A percentile compares a stretch with the other conserved stretches of the same genome.
Conservation (phyloP, 176 grass and related monocot genomes). For the Cenchrus purpureus region DNA sequence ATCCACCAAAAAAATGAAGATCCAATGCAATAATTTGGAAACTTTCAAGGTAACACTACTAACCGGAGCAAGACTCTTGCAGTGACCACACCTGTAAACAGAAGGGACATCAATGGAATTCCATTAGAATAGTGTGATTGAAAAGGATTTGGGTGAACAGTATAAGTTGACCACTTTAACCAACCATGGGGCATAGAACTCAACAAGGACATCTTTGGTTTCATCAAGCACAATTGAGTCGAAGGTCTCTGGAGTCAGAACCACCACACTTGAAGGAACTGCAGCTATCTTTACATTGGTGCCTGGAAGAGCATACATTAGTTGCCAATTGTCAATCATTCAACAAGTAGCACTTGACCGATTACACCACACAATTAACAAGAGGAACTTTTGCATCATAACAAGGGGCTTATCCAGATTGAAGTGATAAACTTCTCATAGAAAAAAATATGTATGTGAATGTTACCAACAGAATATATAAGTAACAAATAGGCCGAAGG, state of each 20-base stretch:
- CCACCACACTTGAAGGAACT: slow-evolving; percentile 76
- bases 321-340: neutral
- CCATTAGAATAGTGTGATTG: neutral
- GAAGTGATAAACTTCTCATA: neutral
- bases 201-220: slow-evolving; percentile 98
- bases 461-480: slow-evolving; percentile 1
- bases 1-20: slow-evolving; percentile 16
- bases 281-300: slow-evolving; percentile 93
- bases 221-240: slow-evolving; percentile 88
- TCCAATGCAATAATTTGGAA: neutral
- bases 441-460: neutral
- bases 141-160: slow-evolving; percentile 1
- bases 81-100: slow-evolving; percentile 89
- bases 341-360: neutral
- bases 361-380: neutral
- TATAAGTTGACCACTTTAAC: slow-evolving; percentile 29
- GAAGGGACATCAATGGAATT: slow-evolving; percentile 35
- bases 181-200: slow-evolving; percentile 99
- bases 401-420: neutral
- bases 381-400: neutral
- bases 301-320: slow-evolving; percentile 47
- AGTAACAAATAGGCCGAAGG: neutral
- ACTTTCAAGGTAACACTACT: slow-evolving; percentile 45
- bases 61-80: slow-evolving; percentile 97
- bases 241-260: slow-evolving; percentile 73